Conservation (phyloP, 2,329 filamentous ascomycete genomes). For the Diplodia scrobiculata region DNA sequence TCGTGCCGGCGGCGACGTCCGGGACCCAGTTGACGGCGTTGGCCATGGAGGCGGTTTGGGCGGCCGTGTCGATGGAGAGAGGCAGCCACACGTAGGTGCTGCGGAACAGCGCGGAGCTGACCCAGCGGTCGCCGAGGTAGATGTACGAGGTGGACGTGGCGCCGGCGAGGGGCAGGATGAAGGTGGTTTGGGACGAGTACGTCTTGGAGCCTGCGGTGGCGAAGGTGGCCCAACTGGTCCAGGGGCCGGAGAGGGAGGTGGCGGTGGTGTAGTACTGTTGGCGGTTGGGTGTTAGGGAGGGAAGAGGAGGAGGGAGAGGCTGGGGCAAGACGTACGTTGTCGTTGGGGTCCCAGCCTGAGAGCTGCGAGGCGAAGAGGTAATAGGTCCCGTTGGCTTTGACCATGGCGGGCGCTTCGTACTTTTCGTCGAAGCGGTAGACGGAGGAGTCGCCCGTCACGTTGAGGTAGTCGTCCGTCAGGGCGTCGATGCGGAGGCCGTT, state of each 20-base stretch:
- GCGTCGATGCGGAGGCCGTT: conserved; percentile 62
- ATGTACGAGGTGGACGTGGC: conserved; percentile 47
- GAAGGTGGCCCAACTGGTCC: conserved; percentile 63
- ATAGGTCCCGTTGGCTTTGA: conserved; percentile 63
- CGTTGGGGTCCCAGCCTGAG: conserved; percentile 57
- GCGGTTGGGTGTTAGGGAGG: neutral
- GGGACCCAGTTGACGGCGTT: conserved; percentile 61
- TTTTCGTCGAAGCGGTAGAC: conserved; percentile 58
- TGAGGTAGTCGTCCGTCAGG: conserved; percentile 61
- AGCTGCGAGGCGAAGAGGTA: conserved; percentile 64
- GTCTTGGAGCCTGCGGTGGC: conserved; percentile 61
- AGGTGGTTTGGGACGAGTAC: conserved; percentile 63
- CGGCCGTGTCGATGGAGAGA: conserved; percentile 51
- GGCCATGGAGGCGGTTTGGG: conserved; percentile 54
- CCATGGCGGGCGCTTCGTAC: conserved; percentile 64
- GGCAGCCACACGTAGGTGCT: conserved; percentile 69
- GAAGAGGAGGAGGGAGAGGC: neutral
- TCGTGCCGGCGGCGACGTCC: conserved; percentile 50
- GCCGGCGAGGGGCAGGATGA: conserved; percentile 52
- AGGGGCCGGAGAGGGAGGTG: conserved; percentile 60
- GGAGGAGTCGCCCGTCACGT: conserved; percentile 47
- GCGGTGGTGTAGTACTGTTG: conserved; percentile 58
- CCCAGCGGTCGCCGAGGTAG: conserved; percentile 71
- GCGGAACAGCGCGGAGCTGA: conserved; percentile 59
- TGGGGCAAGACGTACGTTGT: conserved; percentile 50